These are phyloP conservation scores for Daldinia vernicosa DNA, from an alignment of 495 filamentous ascomycete species.

Conservation along the genomic window DNA sequence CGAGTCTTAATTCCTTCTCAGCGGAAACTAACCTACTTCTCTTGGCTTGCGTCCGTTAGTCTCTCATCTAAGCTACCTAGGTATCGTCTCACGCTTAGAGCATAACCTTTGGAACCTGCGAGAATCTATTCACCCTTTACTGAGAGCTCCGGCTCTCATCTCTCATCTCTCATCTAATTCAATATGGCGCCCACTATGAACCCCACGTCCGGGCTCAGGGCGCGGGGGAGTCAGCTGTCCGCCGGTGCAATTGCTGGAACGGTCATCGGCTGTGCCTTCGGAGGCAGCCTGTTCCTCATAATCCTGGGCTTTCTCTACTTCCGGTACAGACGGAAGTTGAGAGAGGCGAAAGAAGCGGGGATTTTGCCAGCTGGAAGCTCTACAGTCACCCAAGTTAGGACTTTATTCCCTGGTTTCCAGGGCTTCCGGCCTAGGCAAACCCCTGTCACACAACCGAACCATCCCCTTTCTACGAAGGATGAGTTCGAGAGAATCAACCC, in stretches of 20 bases:
- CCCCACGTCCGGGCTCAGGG: conserved; percentile 23
- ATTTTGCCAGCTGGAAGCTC: conserved; percentile 32
- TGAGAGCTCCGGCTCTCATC: conserved; percentile 26
- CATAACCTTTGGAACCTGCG: neutral
- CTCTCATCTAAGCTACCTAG: conserved; percentile 8
- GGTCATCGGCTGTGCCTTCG: conserved; percentile 46
- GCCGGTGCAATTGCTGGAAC: conserved; percentile 46
- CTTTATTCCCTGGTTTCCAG: conserved; percentile 26
- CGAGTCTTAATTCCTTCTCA: conserved; percentile 14
- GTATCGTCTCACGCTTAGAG: neutral
- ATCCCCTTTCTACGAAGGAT: conserved; percentile 31
- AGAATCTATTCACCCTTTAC: neutral
- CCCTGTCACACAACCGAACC: conserved; percentile 7
- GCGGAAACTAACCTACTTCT: neutral
- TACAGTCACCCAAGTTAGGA: conserved; percentile 19
- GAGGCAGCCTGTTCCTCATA: conserved; percentile 42
- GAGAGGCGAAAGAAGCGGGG: conserved; percentile 30
- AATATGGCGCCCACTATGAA: conserved; percentile 29
- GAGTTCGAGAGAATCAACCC: conserved; percentile 30
- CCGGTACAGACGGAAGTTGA: conserved; percentile 40
- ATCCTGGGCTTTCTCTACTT: conserved; percentile 48
- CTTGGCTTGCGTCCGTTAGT: conserved; percentile 3
- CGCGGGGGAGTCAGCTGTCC: conserved; percentile 39
- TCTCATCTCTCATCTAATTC: conserved; percentile 12
- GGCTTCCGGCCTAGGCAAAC: conserved; percentile 25